Base-by-base conservation (phyloP, 805 yeast genomes). In the Candida nemodendra region DNA sequence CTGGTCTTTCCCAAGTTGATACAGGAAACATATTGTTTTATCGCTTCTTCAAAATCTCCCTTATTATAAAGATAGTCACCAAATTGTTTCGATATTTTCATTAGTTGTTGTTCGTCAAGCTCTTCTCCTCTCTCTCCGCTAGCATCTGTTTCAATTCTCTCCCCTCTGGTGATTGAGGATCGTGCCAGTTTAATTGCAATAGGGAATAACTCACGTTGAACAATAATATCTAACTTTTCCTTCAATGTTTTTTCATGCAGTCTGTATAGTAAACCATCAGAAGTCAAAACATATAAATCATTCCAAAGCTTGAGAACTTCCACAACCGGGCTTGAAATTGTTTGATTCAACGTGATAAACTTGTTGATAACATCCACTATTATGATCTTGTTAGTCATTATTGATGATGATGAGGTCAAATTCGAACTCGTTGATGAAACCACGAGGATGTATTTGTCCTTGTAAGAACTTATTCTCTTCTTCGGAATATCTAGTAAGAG, bases 181-280 rank as follows among this genome's bases (percentile, higher is more conserved):
- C 62, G 57, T 0, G 95, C 95, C 32, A 91, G 61, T 37, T 76
- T 72, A 25, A 85, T 73, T 0, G 97, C 96, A 37, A 83, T 70
- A 11, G 78, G 73, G 50, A 74, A 90, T 9, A 87, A 64, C 28
- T 86, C 84, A 36, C 91, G 69, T 45, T 80, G 83, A 16, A 81
- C 67, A 5, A 88, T 71, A 6, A 80, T 73, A 15, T 80, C 80
- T 9, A 93, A 65, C 53, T 86, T 86, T 35, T 81, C 79, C n/a
- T 73, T 66, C 8, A 84, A 54, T 0, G 80, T 64, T 48, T 81
- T 82, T 53, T 87, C 95, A 29, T 74, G 78, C 12, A 88, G 59
- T 41, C 72, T 73, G 54, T 83, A 80, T 6, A 91, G 62, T 2
- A 84, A 62, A 0, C 96, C 96, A 56, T 89, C 95, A 1, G 81